Conservation (phyloP, 192 early-diverging fungal genomes). For the Bifiguratus adelaidae region DNA sequence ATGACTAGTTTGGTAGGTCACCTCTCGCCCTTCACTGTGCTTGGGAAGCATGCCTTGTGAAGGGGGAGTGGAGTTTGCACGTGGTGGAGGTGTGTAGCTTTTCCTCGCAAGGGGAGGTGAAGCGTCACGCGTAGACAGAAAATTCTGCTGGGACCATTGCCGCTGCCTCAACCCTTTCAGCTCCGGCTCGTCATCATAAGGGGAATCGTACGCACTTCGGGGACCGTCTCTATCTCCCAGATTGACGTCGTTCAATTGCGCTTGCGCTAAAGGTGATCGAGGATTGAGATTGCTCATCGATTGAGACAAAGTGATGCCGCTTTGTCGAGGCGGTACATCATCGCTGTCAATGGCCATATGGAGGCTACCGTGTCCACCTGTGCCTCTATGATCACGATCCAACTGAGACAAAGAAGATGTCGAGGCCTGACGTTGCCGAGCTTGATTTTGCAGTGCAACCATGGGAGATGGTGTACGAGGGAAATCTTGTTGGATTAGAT, state of each 20-base stretch:
- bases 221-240: constrained; percentile 17
- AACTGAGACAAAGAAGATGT: too few species aligned
- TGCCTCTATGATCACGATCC: too few species aligned
- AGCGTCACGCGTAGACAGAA: constrained; percentile 3
- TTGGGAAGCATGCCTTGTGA: too few species aligned
- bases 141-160: constrained; percentile 32
- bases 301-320: constrained; percentile 3
- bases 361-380: not conserved
- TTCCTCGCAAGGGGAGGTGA: constrained; percentile 21
- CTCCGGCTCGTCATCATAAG: constrained; percentile 45
- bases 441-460: constrained; percentile 26
- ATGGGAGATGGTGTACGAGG: constrained; percentile 44
- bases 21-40: too few species aligned
- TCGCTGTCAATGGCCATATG: not conserved
- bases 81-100: constrained; percentile 41
- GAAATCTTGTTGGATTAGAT: constrained; percentile 28
- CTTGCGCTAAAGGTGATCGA: constrained; percentile 12
- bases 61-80: constrained; percentile 61
- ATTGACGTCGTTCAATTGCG: constrained; percentile 23
- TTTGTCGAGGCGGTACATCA: not conserved
- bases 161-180: constrained; percentile 42
- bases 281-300: constrained; percentile 19
- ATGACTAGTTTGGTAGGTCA: too few species aligned
- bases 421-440: constrained; percentile 14
- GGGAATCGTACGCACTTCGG: constrained; percentile 27